Base-by-base conservation (phyloP, 2,329 filamentous ascomycete species). In the Alternaria dauci region DNA sequence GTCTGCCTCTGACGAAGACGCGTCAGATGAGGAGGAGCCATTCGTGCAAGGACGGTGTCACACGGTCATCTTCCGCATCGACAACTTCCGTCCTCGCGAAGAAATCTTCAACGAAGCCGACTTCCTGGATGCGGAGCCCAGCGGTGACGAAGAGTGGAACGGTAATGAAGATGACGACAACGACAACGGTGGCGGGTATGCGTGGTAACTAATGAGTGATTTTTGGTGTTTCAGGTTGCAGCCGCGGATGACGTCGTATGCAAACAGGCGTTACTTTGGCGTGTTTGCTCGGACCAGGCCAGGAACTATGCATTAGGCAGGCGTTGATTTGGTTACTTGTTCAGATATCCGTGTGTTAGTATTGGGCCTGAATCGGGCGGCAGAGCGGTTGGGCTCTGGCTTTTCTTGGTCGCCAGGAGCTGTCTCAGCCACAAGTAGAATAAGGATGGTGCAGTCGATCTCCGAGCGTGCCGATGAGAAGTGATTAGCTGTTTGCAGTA, bases 41-140 rank as follows among this genome's bases (percentile, higher is more conserved):
- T 83, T 83, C 58, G 78, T 89, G 26, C 91, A 94, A 62, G 90
- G 90, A 1, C 83, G 89, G 66, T 94, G 91, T 71, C 84, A 88
- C 41, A 83, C 88, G 6, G 90, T 94, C 18, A 86, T 91, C 61
- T 85, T 94, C 43, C 81, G 87, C 44, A 89, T 94, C 66, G 91
- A 94, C 76, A 94, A 94, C 73, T 86, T 91, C 72, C 89, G 92
- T 61, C 88, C 89, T 5, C 84, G 84, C 2, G 91, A 93, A 78
- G 80, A 85, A 25, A 88, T 90, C 62, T 91, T 85, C 65, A 85
- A 84, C 23, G 91, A 93, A 82, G 87, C 85, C 1, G 91, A 94
- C 73, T 94, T 94, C 68, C 76, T 91, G 14, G 87, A 89, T 65
- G 83, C 82, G 23, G 87, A 89, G 69, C 75, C 79, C 78, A 91